These are phyloP conservation scores for Hevea brasiliensis DNA, from an alignment of 345 rosid genomes.

Conservation along the genomic window DNA sequence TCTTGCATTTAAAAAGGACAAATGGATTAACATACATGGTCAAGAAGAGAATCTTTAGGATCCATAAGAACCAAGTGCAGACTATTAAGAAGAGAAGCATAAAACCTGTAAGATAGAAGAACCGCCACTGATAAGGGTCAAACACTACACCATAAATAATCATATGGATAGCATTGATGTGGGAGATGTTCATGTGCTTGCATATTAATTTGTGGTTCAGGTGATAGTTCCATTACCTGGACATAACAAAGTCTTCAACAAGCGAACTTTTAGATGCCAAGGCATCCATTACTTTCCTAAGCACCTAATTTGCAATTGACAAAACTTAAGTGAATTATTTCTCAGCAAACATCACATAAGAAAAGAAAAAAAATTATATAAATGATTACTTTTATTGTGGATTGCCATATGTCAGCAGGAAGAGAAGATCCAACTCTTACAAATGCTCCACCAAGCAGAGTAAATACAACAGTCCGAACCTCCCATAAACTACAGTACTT, in stretches of 20 bases:
- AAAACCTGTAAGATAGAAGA: constrained; percentile 52
- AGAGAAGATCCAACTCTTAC: constrained; percentile 53
- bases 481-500: constrained; percentile 58
- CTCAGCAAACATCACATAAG: constrained; percentile 8
- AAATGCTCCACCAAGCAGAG: constrained; percentile 66
- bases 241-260: constrained; percentile 59
- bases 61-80: constrained; percentile 69
- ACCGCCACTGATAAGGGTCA: neutral
- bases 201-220: neutral
- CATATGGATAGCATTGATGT: neutral
- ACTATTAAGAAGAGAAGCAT: constrained; percentile 73
- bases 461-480: constrained; percentile 51
- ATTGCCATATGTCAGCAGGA: constrained; percentile 59
- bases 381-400: constrained; percentile 55
- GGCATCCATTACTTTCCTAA: constrained; percentile 78
- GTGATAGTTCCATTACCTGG: constrained; percentile 44
- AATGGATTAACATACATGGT: constrained; percentile 60
- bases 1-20: constrained; percentile 11
- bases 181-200: neutral
- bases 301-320: constrained; percentile 46
- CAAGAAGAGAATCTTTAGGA: constrained; percentile 65
- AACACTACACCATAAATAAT: neutral
- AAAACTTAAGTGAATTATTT: constrained; percentile 11
- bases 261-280: constrained; percentile 57
- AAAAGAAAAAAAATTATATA: neutral